Evolutionary conservation across 768 basidiomycete genomes (phyloP).

Genomic region (Aureoboletus auriporus): DNA sequence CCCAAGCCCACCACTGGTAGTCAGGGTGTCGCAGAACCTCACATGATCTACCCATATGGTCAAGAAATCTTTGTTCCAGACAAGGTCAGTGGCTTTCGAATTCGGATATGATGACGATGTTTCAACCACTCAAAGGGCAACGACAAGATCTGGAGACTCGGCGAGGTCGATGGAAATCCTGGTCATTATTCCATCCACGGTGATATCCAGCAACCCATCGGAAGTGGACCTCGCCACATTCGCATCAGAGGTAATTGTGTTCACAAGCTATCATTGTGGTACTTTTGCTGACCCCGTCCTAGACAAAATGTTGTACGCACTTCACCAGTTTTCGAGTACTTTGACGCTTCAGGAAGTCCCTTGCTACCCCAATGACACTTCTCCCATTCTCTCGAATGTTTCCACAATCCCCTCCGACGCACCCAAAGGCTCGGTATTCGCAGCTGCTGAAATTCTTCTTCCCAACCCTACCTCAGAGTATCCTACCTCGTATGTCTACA

Average conservation of each 20-base stretch:
- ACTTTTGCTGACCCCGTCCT: constrained; percentile 1
- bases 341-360: constrained; percentile 54
- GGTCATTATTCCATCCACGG: constrained; percentile 55
- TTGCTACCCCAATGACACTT: constrained; percentile 43
- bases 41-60: constrained; percentile 57
- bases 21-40: constrained; percentile 50
- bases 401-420: constrained; percentile 44
- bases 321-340: constrained; percentile 56
- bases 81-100: constrained; percentile 39
- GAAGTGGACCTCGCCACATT: constrained; percentile 65
- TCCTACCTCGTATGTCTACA: constrained; percentile 55
- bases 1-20: constrained; percentile 35
- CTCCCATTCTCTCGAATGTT: constrained; percentile 46
- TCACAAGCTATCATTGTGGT: background rate
- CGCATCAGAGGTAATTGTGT: constrained; percentile 30
- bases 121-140: constrained; percentile 41
- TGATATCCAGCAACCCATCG: constrained; percentile 52
- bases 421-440: constrained; percentile 37
- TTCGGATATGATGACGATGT: background rate
- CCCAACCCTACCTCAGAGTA: constrained; percentile 44
- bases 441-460: constrained; percentile 62
- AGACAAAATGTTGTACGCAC: constrained; percentile 48
- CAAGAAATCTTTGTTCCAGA: constrained; percentile 62
- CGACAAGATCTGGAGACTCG: constrained; percentile 68
- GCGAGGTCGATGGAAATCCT: constrained; percentile 33